Conservation (phyloP, 148 eudicot species). For the Persicaria maculosa region DNA sequence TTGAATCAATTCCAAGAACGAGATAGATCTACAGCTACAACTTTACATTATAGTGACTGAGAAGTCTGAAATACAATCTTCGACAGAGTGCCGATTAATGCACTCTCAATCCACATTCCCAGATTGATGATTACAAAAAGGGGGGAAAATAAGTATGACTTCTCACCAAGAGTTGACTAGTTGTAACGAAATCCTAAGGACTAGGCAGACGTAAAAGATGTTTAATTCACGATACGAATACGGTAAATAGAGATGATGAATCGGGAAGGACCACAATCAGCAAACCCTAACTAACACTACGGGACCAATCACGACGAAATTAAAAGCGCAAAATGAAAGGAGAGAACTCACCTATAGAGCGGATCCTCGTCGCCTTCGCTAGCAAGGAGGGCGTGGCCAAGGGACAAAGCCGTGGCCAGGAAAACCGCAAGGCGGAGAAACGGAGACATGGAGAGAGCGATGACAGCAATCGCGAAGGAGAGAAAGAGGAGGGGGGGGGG, state of each 20-base stretch:
- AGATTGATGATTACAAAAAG: not conserved
- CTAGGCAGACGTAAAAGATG: not conserved
- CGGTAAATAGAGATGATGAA: not conserved
- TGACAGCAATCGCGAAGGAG: not conserved
- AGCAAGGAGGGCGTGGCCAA: constrained; percentile 28
- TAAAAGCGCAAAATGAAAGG: not conserved
- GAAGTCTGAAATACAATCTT: not conserved
- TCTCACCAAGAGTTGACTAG: constrained; percentile 1
- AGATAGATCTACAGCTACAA: not conserved
- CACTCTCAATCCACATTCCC: not conserved
- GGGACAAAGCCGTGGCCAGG: constrained; percentile 21
- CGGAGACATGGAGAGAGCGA: constrained; percentile 26
- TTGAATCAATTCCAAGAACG: not conserved
- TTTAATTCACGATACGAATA: not conserved
- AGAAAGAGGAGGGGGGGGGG: not conserved
- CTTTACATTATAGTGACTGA: not conserved
- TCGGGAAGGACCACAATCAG: constrained; percentile 4
- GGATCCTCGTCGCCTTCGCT: constrained; percentile 67
- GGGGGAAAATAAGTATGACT: not conserved
- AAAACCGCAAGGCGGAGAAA: constrained; percentile 19
- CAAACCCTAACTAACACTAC: constrained; percentile 8
- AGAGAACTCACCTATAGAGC: constrained; percentile 39
- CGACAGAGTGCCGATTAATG: not conserved
- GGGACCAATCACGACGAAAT: not conserved
- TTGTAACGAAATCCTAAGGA: not conserved